phyloP scores from a whole-genome alignment of 352 stramenopile species.

The Plasmopara viticola region DNA sequence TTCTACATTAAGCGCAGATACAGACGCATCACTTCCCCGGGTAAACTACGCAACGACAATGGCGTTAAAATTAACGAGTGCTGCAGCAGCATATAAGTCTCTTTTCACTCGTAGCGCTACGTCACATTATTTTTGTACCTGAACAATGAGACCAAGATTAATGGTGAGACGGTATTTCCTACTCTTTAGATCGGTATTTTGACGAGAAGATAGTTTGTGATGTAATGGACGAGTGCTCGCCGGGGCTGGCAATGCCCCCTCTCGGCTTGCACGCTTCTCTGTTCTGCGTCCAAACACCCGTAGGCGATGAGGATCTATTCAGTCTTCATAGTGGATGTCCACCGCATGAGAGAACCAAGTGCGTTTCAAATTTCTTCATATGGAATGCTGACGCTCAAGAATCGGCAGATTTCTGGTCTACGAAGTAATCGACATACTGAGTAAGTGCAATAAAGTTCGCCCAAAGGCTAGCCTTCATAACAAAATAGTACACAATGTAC shows the following conservation, averaged over 20 bases:
- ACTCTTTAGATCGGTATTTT: conserved; percentile 63
- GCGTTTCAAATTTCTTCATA: conserved; percentile 82
- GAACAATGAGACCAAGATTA: conserved; percentile 90
- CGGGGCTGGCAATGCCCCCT: too few species aligned
- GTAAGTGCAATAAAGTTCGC: too few species aligned
- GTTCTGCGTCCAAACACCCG: conserved; percentile 78
- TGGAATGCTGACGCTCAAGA: too few species aligned
- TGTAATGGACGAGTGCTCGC: too few species aligned
- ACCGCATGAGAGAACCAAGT: conserved; percentile 74
- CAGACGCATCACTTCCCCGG: too few species aligned
- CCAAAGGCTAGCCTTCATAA: too few species aligned
- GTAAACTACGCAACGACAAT: too few species aligned
- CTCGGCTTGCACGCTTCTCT: conserved; percentile 64
- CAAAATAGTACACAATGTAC: too few species aligned
- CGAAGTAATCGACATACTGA: too few species aligned
- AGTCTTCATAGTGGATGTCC: conserved; percentile 74
- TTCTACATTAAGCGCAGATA: too few species aligned
- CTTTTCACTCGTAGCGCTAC: conserved; percentile 89
- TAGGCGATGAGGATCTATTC: conserved; percentile 64
- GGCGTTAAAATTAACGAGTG: too few species aligned
- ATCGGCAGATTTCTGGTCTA: too few species aligned
- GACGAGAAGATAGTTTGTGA: conserved; percentile 62
- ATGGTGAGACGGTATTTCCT: conserved; percentile 97
- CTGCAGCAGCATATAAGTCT: neutral
- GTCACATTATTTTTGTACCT: conserved; percentile 96